Percentiles rank a stretch among this genome's conserved stretches.
phyloP scores from a whole-genome alignment of 2,329 filamentous ascomycete species.

The Cercospora canescens region DNA sequence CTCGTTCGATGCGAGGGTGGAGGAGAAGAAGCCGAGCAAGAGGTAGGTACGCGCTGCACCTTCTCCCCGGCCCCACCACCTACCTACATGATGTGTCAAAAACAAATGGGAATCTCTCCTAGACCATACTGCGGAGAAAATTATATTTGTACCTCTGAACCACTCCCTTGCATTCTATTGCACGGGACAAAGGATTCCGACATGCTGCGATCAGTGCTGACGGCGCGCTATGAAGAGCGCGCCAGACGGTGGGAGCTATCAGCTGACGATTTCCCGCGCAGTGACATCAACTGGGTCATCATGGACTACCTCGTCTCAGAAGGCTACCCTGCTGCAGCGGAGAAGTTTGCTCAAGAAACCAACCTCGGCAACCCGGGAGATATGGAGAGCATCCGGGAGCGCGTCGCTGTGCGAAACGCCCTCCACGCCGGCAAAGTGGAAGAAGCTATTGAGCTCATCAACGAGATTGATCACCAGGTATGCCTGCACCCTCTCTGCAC shows the following conservation, averaged over 20 bases:
- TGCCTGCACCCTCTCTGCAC: slow-evolving; percentile 39
- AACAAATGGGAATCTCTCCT: slow-evolving; percentile 99
- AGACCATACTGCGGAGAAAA: slow-evolving; percentile 88
- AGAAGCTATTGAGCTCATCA: slow-evolving; percentile 80
- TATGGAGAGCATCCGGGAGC: slow-evolving; percentile 66
- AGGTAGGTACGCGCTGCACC: slow-evolving; percentile 61
- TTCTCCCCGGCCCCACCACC: slow-evolving; percentile 21
- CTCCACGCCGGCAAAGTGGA: slow-evolving; percentile 87
- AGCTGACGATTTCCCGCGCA: slow-evolving; percentile 44
- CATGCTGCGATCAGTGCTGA: slow-evolving; percentile 1
- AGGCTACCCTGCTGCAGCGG: slow-evolving; percentile 88
- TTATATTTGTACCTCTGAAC: slow-evolving; percentile 74
- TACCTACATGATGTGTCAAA: slow-evolving; percentile 73
- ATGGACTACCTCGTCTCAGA: slow-evolving; percentile 97
- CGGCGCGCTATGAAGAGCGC: slow-evolving; percentile 1
- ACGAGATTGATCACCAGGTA: slow-evolving; percentile 90
- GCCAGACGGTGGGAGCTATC: slow-evolving; percentile 1
- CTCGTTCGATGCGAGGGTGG: slow-evolving; percentile 77
- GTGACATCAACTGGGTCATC: slow-evolving; percentile 92
- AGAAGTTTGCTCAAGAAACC: slow-evolving; percentile 91
- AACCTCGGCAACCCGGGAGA: slow-evolving; percentile 77
- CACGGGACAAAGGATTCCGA: slow-evolving; percentile 2
- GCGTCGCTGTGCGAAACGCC: slow-evolving; percentile 79
- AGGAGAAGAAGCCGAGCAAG: slow-evolving; percentile 84
- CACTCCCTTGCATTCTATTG: slow-evolving; percentile 5